Evolutionary conservation across 2,329 filamentous ascomycete genomes (phyloP), one percentile per base, ranked within the genome.

Genomic region (Tolypocladium amazonense): DNA sequence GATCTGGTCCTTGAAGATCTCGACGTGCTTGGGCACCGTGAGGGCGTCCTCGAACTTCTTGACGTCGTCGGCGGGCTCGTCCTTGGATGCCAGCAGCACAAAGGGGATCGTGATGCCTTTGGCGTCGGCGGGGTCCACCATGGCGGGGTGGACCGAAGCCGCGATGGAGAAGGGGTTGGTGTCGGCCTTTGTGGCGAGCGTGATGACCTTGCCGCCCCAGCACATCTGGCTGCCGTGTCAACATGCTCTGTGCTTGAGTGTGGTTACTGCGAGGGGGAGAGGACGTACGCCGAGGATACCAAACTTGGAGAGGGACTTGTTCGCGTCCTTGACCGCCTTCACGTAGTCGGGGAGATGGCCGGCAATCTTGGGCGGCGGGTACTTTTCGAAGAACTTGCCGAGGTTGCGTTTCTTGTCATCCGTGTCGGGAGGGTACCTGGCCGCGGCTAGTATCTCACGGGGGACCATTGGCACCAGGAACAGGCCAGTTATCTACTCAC

Each of bases 121-220:
- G 1, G 85, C 87, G 54, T 90, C 87, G 41, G 76, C 73, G 25
- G 81, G 75, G 63, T 88, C 84, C 50, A 88, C 81, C 82, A 87
- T 85, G 63, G 84, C 84, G 0, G 85, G 84, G 70, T 87, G 84
- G 62, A 71, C 72, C 61, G 78, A 72, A 52, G 80, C 81, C 4
- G 71, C 82, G 37, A 76, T 76, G 61, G 76, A 76, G 70, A 89
- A 89, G 45, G 77, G 77, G 68, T 80, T 86, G 47, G 74, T 75
- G 45, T 75, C 70, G 14, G 76, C 74, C 33, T 82, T 82, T 35
- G 77, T 74, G 47, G 73, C 70, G 45, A 86, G 76, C 18, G 79
- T 76, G 25, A 80, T 79, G 11, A 88, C 81, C 75, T 90, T 90
- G 65, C 85, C 87, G 64, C 87, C 87, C 86, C 86, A 90, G 76